Evolutionary conservation across 2,329 filamentous ascomycete species (phyloP), one percentile per base, ranked within the genome.

Genomic region (Thermomyces lanuginosus): DNA sequence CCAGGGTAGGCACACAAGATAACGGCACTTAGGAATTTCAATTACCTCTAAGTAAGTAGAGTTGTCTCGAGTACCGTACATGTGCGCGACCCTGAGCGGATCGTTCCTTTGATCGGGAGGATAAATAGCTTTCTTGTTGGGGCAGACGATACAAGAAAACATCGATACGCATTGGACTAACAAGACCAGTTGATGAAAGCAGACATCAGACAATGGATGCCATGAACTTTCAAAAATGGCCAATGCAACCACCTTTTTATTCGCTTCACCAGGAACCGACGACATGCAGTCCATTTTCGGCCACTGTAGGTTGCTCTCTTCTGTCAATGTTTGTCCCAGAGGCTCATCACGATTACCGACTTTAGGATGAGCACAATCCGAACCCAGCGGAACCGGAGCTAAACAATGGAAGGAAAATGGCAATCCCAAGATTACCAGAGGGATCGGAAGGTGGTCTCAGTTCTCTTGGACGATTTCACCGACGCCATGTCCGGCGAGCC

Each of bases 401-500:
- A 7, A 14, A 39, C 6, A 36, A 32, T 11, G 31, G 39, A 8
- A 45, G 38, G 24, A 53, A 52, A 25, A 49, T 51, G 46, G 43
- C 50, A 8, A 53, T 53, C 26, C 49, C 49, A 18, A 42, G 50
- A 16, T 37, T 53, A 21, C 38, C 46, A 16, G 53, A 47, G 33
- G 44, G 41, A 20, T 31, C 40, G 18, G 47, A 51, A 30, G 45
- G 48, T 18, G 38, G 41, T 8, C 46, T 49, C 16, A 40, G 44
- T 6, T 44, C 48, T 4, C 42, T 48, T 14, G 47, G 45, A 12
- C 41, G 49, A 16, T 45, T 46, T n/a, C 49, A 51, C 24, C 47
- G 49, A 26, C 46, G 46, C 12, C 48, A 53, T 30, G 48, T 51
- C 16, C 46, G 45, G 22, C 48, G 48, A 29, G 56, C 57, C 10